Percentiles rank a stretch among this genome's conserved stretches.
These are phyloP conservation scores for Parascedosporium putredinis DNA, from an alignment of 2,329 filamentous ascomycete species.

Conservation along the genomic window DNA sequence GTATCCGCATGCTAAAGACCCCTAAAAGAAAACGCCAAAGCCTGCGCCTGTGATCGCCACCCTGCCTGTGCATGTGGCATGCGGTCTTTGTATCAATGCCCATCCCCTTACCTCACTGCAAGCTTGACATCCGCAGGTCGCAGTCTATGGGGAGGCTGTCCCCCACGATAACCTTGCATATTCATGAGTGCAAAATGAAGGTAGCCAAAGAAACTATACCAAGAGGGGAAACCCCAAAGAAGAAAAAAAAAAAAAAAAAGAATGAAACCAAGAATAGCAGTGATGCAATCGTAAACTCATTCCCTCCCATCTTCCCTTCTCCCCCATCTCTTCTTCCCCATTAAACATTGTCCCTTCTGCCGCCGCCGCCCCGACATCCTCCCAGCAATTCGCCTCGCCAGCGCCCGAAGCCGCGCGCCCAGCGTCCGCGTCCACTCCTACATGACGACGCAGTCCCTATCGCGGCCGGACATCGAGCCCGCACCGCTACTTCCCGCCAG, in stretches of 20 bases:
- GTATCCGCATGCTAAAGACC: too few species aligned
- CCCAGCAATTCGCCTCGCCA: not conserved
- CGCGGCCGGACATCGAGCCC: constrained; percentile 13
- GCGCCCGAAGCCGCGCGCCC: constrained; percentile 8
- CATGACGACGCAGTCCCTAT: constrained; percentile 38
- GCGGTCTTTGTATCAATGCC: too few species aligned
- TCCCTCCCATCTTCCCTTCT: not conserved
- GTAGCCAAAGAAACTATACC: not conserved
- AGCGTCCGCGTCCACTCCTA: constrained; percentile 14
- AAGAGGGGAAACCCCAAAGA: not conserved
- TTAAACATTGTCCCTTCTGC: not conserved
- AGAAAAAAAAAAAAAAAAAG: not conserved
- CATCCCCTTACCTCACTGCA: too few species aligned
- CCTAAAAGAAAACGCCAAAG: too few species aligned
- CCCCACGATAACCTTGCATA: too few species aligned
- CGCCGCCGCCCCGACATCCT: not conserved
- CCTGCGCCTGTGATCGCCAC: too few species aligned
- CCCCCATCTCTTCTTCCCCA: not conserved
- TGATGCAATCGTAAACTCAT: not conserved
- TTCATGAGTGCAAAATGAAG: too few species aligned
- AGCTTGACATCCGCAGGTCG: too few species aligned
- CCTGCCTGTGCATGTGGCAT: too few species aligned
- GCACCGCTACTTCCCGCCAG: constrained; percentile 13
- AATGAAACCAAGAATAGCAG: not conserved
- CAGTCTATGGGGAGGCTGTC: too few species aligned